Base-by-base conservation (phyloP, 176 grass and related monocot species). In the Hordeum vulgare region DNA sequence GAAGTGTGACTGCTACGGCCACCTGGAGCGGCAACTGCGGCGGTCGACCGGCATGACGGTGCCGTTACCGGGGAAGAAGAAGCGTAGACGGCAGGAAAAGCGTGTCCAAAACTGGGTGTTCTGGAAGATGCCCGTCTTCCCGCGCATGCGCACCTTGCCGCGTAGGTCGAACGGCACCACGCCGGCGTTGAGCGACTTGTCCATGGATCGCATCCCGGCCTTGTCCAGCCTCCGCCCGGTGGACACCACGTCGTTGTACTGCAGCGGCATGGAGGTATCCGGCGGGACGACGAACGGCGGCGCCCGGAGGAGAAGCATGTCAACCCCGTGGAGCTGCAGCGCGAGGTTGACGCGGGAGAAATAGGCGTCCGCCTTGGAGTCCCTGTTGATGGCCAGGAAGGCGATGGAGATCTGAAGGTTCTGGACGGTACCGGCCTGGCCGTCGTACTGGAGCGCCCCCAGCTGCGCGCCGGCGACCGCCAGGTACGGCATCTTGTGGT, bases 91-190 rank as follows among this genome's bases (percentile, higher is more conserved):
- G 75, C 93, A 94, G 0, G 73, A 83, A 54, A 92, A 68, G 63
- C 74, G 81, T 0, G 87, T 90, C 87, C 85, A 84, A 9, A 86
- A 88, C 56, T 18, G 75, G 24, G 88, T 44, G 4, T 80, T 74
- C 20, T 39, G 28, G 71, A 92, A 92, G 74, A 95, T 71, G 35
- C 93, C 93, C n/a, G 83, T 85, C 41, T 83, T 90, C 93, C 93
- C 92, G 41, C 85, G 37, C 2, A 85, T 84, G 61, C 78, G 86
- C 23, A 88, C 85, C 63, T 88, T 84, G 53, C 93, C 93, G 5
- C 33, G 56, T 29, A 95, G 83, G 40, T 80, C 44, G 56, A 95
- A 78, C 20, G 88, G 68, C 69, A 95, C 85, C 4, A 90, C 25
- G 11, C 87, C 90, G 15, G 25, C 41, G 75, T 81, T 92, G 66